phyloP scores from a whole-genome alignment of 2,329 filamentous ascomycete genomes.

The Zymoseptoria crescenta region DNA sequence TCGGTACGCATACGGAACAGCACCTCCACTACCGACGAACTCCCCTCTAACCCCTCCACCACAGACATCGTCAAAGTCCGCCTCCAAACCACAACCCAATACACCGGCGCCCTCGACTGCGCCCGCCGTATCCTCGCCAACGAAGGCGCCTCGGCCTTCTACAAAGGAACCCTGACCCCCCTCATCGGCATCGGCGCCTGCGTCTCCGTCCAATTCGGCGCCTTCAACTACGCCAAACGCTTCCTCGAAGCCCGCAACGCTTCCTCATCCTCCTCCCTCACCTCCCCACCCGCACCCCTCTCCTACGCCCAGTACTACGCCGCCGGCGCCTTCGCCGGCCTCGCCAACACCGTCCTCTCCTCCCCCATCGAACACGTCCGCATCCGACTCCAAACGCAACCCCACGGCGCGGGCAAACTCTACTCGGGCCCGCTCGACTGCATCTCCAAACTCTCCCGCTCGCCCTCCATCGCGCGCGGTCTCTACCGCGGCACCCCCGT shows the following conservation, averaged over 20 bases:
- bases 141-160: constrained; percentile 87
- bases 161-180: constrained; percentile 94
- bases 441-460: constrained; percentile 68
- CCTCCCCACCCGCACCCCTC: constrained; percentile 40
- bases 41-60: constrained; percentile 6
- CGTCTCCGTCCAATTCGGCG: constrained; percentile 92
- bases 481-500: constrained; percentile 84
- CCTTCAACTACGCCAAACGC: constrained; percentile 86
- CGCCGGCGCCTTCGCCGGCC: constrained; percentile 82
- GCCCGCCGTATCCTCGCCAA: constrained; percentile 77
- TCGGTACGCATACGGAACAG: constrained; percentile 39
- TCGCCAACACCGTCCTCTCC: constrained; percentile 82
- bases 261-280: constrained; percentile 25
- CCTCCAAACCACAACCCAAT: constrained; percentile 78
- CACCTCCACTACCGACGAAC: constrained; percentile 14
- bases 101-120: constrained; percentile 70
- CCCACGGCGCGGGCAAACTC: constrained; percentile 69
- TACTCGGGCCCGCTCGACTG: constrained; percentile 86
- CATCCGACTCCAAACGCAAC: constrained; percentile 92
- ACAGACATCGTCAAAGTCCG: constrained; percentile 94
- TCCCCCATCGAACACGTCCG: constrained; percentile 94
- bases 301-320: constrained; percentile 82
- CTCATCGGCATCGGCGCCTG: constrained; percentile 94
- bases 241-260: constrained; percentile 71
- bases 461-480: constrained; percentile 61